Conservation (phyloP, 495 filamentous ascomycete species). For the Pyronema domesticum region DNA sequence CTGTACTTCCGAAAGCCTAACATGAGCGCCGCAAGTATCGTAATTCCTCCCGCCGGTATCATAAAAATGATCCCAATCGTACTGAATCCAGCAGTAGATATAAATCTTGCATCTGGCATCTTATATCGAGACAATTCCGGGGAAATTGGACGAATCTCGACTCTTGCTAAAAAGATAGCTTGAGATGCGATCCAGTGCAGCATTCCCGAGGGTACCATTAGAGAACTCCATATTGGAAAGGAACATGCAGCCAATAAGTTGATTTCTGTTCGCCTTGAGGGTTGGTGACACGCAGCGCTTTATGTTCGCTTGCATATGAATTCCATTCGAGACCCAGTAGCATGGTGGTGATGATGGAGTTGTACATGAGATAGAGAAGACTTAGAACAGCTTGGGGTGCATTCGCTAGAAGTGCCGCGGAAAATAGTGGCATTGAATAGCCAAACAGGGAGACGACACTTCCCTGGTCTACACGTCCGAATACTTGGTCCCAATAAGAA, state of each 20-base stretch:
- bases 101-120: not conserved
- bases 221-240: constrained; percentile 27
- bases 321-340: constrained; percentile 25
- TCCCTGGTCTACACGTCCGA: not conserved
- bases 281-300: constrained; percentile 26
- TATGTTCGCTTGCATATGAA: not conserved
- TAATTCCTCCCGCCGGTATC: not conserved
- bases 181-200: constrained; percentile 32
- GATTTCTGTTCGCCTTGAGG: constrained; percentile 25
- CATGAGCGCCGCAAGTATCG: not conserved
- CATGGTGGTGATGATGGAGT: constrained; percentile 29
- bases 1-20: not conserved
- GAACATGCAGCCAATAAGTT: constrained; percentile 29
- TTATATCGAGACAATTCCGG: not conserved
- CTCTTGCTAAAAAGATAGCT: constrained; percentile 26
- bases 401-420: constrained; percentile 12
- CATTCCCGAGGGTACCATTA: constrained; percentile 17
- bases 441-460: not conserved
- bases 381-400: constrained; percentile 31
- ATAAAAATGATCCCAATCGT: not conserved
- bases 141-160: constrained; percentile 2
- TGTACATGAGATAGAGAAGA: constrained; percentile 29
- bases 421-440: not conserved
- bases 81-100: not conserved
- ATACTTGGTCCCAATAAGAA: not conserved